Conservation (phyloP, 129 eudicot species). For the Arctium lappa region DNA sequence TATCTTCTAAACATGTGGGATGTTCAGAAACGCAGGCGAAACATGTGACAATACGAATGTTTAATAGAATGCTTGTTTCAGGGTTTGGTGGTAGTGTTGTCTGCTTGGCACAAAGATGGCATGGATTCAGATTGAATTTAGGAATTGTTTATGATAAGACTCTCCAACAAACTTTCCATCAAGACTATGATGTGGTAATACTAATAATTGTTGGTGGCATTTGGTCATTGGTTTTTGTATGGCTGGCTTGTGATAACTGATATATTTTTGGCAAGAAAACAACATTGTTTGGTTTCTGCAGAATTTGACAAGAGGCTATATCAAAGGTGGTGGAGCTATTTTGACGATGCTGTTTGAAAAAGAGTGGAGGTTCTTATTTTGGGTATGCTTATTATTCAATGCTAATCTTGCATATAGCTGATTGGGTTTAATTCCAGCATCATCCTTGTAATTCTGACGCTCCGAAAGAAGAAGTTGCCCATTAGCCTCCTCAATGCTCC, state of each 20-base stretch:
- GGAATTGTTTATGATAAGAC: constrained; percentile 11
- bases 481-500: too few species aligned
- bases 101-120: background rate
- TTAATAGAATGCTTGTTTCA: background rate
- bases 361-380: too few species aligned
- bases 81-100: background rate
- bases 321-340: background rate
- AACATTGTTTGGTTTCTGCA: background rate
- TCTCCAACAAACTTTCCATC: constrained; percentile 11
- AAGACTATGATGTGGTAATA: constrained; percentile 21
- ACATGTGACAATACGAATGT: background rate
- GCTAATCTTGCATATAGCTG: background rate
- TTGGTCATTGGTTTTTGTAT: background rate
- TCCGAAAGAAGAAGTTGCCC: too few species aligned
- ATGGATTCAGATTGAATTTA: constrained; percentile 4
- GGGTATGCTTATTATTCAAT: background rate
- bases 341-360: too few species aligned
- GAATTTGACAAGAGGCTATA: background rate
- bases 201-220: constrained; percentile 24
- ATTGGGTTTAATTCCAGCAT: background rate
- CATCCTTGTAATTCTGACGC: background rate
- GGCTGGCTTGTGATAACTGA: background rate
- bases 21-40: constrained; percentile 31
- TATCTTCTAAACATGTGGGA: constrained; percentile 42
- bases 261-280: background rate